Evolutionary conservation across 257 asterid species (phyloP), one percentile per base, ranked within the genome.

Genomic region (Coffea canephora): DNA sequence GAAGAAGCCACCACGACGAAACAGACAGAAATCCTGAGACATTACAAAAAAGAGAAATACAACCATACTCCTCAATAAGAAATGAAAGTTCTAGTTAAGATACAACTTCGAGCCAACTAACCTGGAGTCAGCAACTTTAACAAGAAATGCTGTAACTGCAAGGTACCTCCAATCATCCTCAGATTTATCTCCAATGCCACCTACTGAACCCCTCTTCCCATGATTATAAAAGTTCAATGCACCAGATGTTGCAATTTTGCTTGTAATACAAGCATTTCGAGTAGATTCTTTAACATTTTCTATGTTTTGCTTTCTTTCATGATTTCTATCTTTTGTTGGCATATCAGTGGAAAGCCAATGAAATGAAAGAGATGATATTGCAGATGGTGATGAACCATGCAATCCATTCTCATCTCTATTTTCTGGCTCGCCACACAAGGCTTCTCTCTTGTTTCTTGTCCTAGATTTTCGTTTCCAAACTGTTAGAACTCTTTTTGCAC

Each of bases 121-220:
- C 98, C 97, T 93, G 80, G 94, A 89, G 62, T 87, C 90, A 76
- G 84, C 82, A 84, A 82, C 90, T 89, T 89, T 90, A 81, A 90
- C 98, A 84, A 89, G 92, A 85, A 95, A 95, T 82, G 99, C 97
- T 66, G 99, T 91, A 80, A 93, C 98, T 77, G 92, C 95, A 52
- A 95, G 92, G 87, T 92, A 91, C 90, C 99, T 91, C 97, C 96
- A 95, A 87, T 95, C 98, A 89, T 93, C 88, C 85, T 93, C 97
- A 83, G 66, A 76, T 85, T 81, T 79, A 84, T 90, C 95, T 80
- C 85, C 95, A 76, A 79, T 84, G 79, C 75, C 78, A 61, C 76
- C 74, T 79, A 85, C 76, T 77, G 86, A 83, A 75, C 78, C 87
- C 75, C 57, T 66, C 67, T 84, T 82, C 76, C 70, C 69, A 77